Base-by-base conservation (phyloP, 2,329 filamentous ascomycete species). In the Intubia oerlemansii region DNA sequence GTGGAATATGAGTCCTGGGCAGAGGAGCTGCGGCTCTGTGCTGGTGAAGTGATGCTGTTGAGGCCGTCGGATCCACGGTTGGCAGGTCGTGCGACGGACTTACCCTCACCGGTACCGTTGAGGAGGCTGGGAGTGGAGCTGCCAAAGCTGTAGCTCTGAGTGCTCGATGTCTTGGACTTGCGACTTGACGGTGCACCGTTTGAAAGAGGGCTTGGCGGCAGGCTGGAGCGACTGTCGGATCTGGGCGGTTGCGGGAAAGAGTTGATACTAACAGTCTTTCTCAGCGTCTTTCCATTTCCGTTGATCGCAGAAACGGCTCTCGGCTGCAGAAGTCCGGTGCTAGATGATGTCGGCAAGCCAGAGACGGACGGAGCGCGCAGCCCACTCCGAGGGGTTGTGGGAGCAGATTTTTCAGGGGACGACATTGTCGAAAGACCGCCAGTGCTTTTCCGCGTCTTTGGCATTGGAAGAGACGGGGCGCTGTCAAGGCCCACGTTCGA, bases 1-100 rank as follows among this genome's bases (percentile, higher is more conserved):
- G 82, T 91, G 9, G 80, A 84, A 44, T 90, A 90, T 1, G 84
- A 93, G 34, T 80, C 84, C 46, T 92, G 78, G 1, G 82, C 79
- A 16, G 85, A 93, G 16, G 85, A 92, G 45, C 76, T 90, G 38
- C 84, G 66, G 47, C 85, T 95, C 39, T 85, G 80, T 1, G 82
- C 70, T 5, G 80, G 80, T 5, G 84, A 92, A 4, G 75, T 69
- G 12, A 82, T 57, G 45, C 74, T 84, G 33, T 79, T 67, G 21
- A 81, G 57, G 15, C 74, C 75, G 41, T 84, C 78, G 1, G 74
- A 78, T 42, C 71, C 72, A 40, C 75, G 63, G 17, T 66, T 56
- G 29, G 63, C 66, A 19, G 62, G 59, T 32, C 64, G 63, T 2
- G 62, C 57, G 20, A 84, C 68, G 3, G 76, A 72, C 42, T 78